Evolutionary conservation across 352 stramenopile species (phyloP), one percentile per base, ranked within the genome.

Genomic region (Albugo laibachii): DNA sequence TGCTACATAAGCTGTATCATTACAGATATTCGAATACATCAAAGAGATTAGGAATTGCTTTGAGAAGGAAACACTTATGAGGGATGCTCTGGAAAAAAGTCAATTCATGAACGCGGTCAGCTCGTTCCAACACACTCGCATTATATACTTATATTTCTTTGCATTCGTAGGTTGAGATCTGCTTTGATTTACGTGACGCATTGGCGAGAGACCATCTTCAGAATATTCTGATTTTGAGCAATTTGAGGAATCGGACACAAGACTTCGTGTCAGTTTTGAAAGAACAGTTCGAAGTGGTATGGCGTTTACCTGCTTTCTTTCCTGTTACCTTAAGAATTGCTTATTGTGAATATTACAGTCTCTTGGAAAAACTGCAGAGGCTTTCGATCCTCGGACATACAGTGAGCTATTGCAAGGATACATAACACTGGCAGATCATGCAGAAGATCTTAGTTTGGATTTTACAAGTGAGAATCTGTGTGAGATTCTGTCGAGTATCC

Each of bases 331-430:
- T n/a, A n/a, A n/a, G n/a, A n/a, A 31, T 8, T 10, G 24, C 24
- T 31, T 3, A 31, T 31, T 31, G 24, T 31, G 24, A 11, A 45
- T 47, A 11, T 13, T 13, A 16, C 51, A 87, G 78, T 84, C 78
- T 16, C 59, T 92, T 15, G 57, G 73, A 14, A 70, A 80, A 57
- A 63, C 88, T 5, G 70, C 78, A 0, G 58, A 68, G 13, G 48
- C 57, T 12, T 92, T 92, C 50, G 67, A 92, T 36, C 65, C 73
- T 3, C 48, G 76, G 20, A 49, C 62, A 48, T 92, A 92, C 61
- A 81, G 76, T 41, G 69, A 89, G 48, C 56, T 92, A 21, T 54
- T 92, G n/a, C 73, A 75, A 42, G 79, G 76, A 24, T 87, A 84
- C 43, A 83, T 86, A 21, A 74, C 69, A 2, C 58, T 92, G 12